phyloP scores from a whole-genome alignment of 768 basidiomycete species.

The Pholiota conissans region DNA sequence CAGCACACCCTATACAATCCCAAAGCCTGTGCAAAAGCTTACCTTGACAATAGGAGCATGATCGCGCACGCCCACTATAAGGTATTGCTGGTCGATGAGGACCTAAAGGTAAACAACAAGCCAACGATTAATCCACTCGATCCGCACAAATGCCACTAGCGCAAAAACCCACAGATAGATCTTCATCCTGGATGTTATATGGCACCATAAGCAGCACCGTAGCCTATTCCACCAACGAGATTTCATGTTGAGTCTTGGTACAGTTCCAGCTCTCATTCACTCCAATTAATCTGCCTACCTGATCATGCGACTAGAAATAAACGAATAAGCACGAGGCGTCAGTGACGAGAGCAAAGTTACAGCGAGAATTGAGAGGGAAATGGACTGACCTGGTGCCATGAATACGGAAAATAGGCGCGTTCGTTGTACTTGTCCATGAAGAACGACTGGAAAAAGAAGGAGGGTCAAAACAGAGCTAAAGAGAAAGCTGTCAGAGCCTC shows the following conservation, averaged over 20 bases:
- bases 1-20: background rate
- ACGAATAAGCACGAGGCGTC: conserved; percentile 17
- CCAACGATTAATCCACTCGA: background rate
- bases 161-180: conserved; percentile 57
- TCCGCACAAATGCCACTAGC: conserved; percentile 21
- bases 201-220: conserved; percentile 77
- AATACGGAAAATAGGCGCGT: conserved; percentile 53
- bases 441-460: background rate
- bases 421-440: conserved; percentile 42
- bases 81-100: conserved; percentile 66
- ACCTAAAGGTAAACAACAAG: too few relatives aligned
- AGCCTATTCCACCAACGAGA: conserved; percentile 48
- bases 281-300: conserved; percentile 61
- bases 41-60: conserved; percentile 76
- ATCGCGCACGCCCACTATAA: conserved; percentile 73
- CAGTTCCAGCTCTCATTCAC: too few relatives aligned
- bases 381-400: conserved; percentile 85
- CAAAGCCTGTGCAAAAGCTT: conserved; percentile 15
- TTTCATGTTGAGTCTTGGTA: background rate
- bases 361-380: background rate
- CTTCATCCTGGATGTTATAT: conserved; percentile 67
- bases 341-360: too few relatives aligned
- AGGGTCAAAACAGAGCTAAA: background rate
- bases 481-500: conserved; percentile 7
- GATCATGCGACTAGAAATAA: conserved; percentile 76